Percentiles rank a stretch among this genome's conserved stretches.
phyloP scores from a whole-genome alignment of 306 rosid genomes.

The Sicyos edulis region DNA sequence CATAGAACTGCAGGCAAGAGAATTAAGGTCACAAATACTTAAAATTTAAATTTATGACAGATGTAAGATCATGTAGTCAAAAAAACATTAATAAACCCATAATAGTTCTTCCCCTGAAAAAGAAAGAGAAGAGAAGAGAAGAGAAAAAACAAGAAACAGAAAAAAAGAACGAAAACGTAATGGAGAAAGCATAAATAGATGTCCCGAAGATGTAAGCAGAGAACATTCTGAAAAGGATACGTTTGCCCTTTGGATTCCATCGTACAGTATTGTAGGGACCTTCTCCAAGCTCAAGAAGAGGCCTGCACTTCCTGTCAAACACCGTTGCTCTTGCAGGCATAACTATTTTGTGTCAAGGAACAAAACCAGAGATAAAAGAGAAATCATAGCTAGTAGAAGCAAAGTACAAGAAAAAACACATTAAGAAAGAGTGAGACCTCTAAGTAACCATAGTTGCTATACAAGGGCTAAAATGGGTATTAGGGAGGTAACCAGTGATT shows the following conservation, averaged over 20 bases:
- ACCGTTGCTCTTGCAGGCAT: conserved; percentile 93
- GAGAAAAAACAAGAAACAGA: not conserved
- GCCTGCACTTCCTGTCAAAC: conserved; percentile 92
- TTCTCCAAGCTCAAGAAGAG: conserved; percentile 85
- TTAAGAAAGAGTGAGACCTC: too few species aligned
- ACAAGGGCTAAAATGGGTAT: too few species aligned
- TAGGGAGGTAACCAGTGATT: too few species aligned
- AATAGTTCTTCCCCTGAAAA: not conserved
- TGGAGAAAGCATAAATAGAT: not conserved
- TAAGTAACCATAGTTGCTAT: too few species aligned
- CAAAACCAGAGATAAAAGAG: conserved; percentile 21
- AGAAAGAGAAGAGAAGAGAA: not conserved
- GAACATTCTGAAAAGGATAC: conserved; percentile 49
- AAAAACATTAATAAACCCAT: not conserved
- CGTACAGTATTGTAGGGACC: conserved; percentile 92
- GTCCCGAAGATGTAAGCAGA: not conserved
- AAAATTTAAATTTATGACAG: not conserved
- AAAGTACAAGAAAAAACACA: not conserved
- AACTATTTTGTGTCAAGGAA: conserved; percentile 60
- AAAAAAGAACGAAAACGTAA: not conserved
- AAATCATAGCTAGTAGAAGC: conserved; percentile 15
- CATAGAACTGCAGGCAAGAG: conserved; percentile 53
- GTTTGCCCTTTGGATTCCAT: conserved; percentile 89
- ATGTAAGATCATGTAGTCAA: not conserved
- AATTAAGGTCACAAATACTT: conserved; percentile 50